A percentile compares a stretch with the other conserved stretches of the same genome.
These are phyloP conservation scores for Aspergillus glaucus DNA, from an alignment of 2,329 filamentous ascomycete species.

Conservation along the genomic window DNA sequence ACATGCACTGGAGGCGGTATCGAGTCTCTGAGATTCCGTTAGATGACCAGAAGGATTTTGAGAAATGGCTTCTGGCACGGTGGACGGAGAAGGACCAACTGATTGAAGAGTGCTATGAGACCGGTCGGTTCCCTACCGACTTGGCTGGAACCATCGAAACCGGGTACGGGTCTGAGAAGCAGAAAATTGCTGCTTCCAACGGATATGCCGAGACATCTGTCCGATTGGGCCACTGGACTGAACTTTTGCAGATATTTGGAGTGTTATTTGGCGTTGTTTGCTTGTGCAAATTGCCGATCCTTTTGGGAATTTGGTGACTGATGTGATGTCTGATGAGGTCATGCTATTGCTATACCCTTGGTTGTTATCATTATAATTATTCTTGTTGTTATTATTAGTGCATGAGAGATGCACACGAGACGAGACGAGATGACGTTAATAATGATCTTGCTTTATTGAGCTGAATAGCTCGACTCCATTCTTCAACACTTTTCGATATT, in stretches of 20 bases:
- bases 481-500: neutral
- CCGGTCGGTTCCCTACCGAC: conserved; percentile 72
- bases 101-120: conserved; percentile 73
- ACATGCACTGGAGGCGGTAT: conserved; percentile 93
- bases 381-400: conserved; percentile 1
- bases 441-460: neutral
- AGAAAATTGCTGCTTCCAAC: conserved; percentile 25
- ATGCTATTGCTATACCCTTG: conserved; percentile 2
- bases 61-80: conserved; percentile 73
- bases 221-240: conserved; percentile 36
- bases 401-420: conserved; percentile 9
- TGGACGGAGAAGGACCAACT: conserved; percentile 92
- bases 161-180: conserved; percentile 30
- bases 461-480: neutral
- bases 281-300: conserved; percentile 23
- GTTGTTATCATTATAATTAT: neutral
- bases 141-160: conserved; percentile 47
- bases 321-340: conserved; percentile 1
- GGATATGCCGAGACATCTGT: conserved; percentile 42
- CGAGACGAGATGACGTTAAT: neutral
- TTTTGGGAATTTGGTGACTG: conserved; percentile 15
- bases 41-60: conserved; percentile 66
- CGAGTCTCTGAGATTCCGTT: conserved; percentile 73
- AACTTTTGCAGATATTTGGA: conserved; percentile 40
- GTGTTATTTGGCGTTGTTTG: conserved; percentile 31